Percentiles rank a stretch among this genome's conserved stretches.
phyloP scores from a whole-genome alignment of 106 monocot species.

The Chionographis japonica region DNA sequence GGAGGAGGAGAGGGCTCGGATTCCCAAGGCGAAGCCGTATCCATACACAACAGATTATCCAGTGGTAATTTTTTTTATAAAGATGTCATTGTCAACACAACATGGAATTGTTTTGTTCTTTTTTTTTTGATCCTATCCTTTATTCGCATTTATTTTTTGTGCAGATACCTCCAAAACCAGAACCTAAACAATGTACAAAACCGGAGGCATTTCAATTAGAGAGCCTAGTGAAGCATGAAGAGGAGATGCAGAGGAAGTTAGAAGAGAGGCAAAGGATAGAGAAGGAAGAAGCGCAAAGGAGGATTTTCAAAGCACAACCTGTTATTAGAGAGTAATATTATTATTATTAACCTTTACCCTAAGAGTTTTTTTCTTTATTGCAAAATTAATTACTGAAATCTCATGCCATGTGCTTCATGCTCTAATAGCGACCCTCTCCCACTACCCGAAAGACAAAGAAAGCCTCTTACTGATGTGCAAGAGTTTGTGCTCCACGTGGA shows the following conservation, averaged over 20 bases:
- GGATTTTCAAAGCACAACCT: constrained; percentile 75
- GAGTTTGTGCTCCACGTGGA: constrained; percentile 74
- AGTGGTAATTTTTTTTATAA: constrained; percentile 39
- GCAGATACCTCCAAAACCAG: constrained; percentile 90
- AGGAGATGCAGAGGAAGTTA: constrained; percentile 52
- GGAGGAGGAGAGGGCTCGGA: constrained; percentile 69
- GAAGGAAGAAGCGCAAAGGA: constrained; percentile 64
- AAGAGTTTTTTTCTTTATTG: too few relatives aligned
- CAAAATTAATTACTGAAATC: background rate
- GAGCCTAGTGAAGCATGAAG: constrained; percentile 76
- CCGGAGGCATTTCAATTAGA: constrained; percentile 83
- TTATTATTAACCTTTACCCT: too few relatives aligned
- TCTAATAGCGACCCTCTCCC: constrained; percentile 73
- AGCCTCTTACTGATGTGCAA: constrained; percentile 83
- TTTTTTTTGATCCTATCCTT: background rate
- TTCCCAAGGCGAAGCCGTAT: constrained; percentile 79
- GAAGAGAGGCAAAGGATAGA: constrained; percentile 63
- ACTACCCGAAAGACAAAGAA: constrained; percentile 72
- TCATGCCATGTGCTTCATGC: background rate
- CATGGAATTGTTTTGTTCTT: too few relatives aligned
- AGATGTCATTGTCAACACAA: too few relatives aligned
- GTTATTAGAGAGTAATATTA: constrained; percentile 36
- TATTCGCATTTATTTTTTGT: background rate
- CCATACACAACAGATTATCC: constrained; percentile 97
- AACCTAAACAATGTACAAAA: constrained; percentile 69